A percentile compares a stretch with the other conserved stretches of the same genome.
These are phyloP conservation scores for Cercophora scortea DNA, from an alignment of 495 filamentous ascomycete species.

Conservation along the genomic window DNA sequence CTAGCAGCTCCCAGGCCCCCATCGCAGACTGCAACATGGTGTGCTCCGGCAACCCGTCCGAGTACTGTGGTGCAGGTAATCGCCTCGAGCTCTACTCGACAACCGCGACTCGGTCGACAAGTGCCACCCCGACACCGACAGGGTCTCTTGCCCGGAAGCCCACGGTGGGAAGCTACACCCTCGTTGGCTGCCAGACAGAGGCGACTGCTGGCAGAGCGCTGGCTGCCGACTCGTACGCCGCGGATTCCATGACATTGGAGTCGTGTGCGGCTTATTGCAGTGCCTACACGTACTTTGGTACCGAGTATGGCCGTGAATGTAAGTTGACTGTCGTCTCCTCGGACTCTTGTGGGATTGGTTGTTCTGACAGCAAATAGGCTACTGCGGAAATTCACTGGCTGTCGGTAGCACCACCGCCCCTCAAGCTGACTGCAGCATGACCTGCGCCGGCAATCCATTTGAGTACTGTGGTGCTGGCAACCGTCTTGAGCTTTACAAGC, in stretches of 20 bases:
- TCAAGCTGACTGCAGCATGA: constrained; percentile 31
- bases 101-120: constrained; percentile 26
- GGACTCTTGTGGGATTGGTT: no score
- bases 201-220: constrained; percentile 23
- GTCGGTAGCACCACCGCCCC: constrained; percentile 19
- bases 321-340: neutral
- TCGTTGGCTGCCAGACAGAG: constrained; percentile 41
- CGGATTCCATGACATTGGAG: constrained; percentile 36
- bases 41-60: constrained; percentile 36
- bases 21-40: constrained; percentile 40
- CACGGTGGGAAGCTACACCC: constrained; percentile 27
- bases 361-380: constrained; percentile 13
- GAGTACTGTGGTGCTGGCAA: constrained; percentile 39
- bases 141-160: constrained; percentile 23
- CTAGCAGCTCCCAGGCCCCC: constrained; percentile 30
- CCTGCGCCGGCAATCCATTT: constrained; percentile 29
- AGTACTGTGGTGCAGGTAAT: constrained; percentile 39
- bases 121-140: constrained; percentile 20
- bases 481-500: constrained; percentile 31
- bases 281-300: constrained; percentile 32
- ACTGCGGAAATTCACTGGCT: constrained; percentile 30
- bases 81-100: constrained; percentile 39
- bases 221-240: constrained; percentile 7
- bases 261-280: constrained; percentile 30
- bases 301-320: constrained; percentile 35